Conservation (phyloP, 1,284 basidiomycete genomes). For the Mycena citricolor region DNA sequence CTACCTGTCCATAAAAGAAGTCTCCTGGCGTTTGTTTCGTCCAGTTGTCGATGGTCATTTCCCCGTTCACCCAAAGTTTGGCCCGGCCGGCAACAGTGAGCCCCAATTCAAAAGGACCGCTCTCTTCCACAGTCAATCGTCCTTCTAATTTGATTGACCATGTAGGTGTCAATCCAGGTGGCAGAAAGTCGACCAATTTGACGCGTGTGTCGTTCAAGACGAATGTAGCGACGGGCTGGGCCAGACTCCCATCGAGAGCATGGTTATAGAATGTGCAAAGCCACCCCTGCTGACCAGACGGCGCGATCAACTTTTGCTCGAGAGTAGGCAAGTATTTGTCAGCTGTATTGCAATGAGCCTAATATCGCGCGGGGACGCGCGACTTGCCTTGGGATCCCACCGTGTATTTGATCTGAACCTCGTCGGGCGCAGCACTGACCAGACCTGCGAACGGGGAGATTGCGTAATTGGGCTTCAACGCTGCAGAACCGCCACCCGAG, state of each 20-base stretch:
- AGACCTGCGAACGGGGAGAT: slow-evolving; percentile 65
- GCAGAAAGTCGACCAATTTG: slow-evolving; percentile 66
- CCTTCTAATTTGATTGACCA: slow-evolving; percentile 57
- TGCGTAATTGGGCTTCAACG: slow-evolving; percentile 69
- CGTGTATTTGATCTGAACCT: slow-evolving; percentile 47
- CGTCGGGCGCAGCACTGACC: slow-evolving; percentile 43
- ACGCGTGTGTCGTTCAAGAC: slow-evolving; percentile 57
- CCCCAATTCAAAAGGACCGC: slow-evolving; percentile 52
- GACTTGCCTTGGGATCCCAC: slow-evolving; percentile 61
- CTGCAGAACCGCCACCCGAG: slow-evolving; percentile 76
- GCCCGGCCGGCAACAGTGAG: slow-evolving; percentile 57
- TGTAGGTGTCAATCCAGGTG: slow-evolving; percentile 44
- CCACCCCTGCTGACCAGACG: slow-evolving; percentile 57
- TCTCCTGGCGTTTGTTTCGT: slow-evolving; percentile 64
- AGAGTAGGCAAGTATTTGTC: slow-evolving; percentile 64
- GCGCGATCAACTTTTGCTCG: slow-evolving; percentile 52
- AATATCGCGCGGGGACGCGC: slow-evolving; percentile 1
- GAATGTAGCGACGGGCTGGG: slow-evolving; percentile 45
- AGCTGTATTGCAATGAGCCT: slow-evolving; percentile 35
- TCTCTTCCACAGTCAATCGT: slow-evolving; percentile 40
- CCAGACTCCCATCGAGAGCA: slow-evolving; percentile 44
- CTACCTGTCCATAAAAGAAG: slow-evolving; percentile 64
- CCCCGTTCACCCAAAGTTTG: slow-evolving; percentile 63
- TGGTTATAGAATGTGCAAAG: slow-evolving; percentile 60
- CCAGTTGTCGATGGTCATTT: slow-evolving; percentile 69